Base-by-base conservation (phyloP, 805 yeast species). In the Saturnispora saitoi region DNA sequence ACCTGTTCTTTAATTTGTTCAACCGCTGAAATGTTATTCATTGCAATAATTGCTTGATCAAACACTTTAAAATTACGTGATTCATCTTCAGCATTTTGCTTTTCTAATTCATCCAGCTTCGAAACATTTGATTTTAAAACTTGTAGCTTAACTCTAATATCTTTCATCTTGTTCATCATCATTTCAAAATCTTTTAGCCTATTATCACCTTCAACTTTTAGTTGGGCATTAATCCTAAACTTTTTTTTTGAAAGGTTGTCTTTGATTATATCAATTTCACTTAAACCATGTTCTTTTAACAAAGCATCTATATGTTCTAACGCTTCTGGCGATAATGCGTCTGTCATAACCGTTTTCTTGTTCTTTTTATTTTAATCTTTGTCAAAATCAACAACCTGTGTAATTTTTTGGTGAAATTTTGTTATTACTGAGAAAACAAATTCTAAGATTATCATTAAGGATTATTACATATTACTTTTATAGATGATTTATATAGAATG, bases 21-120 rank as follows among this genome's bases (percentile, higher is more conserved):
- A 8, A 87, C 86, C 56, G 80, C 83, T 43, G 74, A 77, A 61
- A 91, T 80, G 55, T 82, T 83, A 54, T 83, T 84, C 61, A 86
- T 81, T 4, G 84, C 75, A 24, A 70, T 70, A 0, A 95, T 78
- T 51, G 88, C 77, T 51, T 75, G 72, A 59, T 79, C 77, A 43
- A 90, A 81, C 34, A 83, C 70, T 43, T 78, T 83, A 63, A 86
- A 89, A 48, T 75, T 71, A 20, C 86, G 81, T 8, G 82, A 71
- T 10, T 76, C 70, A 28, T 76, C 71, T 17, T 83, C 77, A 26
- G 32, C 10, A 50, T 72, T 70, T 40, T 83, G 76, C 36, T 66
- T 70, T 6, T 60, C 53, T 56, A 68, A 72, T 56, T 64, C 66
- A 26, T 62, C 63, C 40, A 63, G 55, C 52, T 61, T 62, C 10